phyloP scores from a whole-genome alignment of 2,329 filamentous ascomycete species.

The Lachnellula occidentalis region DNA sequence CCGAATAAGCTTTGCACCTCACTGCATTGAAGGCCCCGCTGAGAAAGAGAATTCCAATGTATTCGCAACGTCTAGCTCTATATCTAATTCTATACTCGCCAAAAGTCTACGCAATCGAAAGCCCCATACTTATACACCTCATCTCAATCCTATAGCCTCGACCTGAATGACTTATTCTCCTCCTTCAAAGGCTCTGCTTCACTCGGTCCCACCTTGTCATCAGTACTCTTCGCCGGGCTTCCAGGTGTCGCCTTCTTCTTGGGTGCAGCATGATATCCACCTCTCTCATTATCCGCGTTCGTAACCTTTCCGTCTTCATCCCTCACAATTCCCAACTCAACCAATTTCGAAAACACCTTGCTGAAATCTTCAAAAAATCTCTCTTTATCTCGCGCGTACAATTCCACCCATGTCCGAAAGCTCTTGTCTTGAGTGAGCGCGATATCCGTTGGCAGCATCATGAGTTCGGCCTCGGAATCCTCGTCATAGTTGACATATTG shows the following conservation, averaged over 20 bases:
- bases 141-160: conserved; percentile 21
- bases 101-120: background rate
- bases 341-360: conserved; percentile 52
- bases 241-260: conserved; percentile 44
- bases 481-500: conserved; percentile 58
- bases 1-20: background rate
- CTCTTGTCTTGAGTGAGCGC: conserved; percentile 47
- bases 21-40: background rate
- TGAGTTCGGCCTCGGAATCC: conserved; percentile 48
- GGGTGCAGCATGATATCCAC: conserved; percentile 51
- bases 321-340: conserved; percentile 54
- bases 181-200: conserved; percentile 38
- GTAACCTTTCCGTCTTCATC: conserved; percentile 47
- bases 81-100: conserved; percentile 7
- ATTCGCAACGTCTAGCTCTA: conserved; percentile 2
- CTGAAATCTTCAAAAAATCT: conserved; percentile 56
- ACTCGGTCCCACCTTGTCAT: conserved; percentile 26
- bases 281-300: conserved; percentile 52
- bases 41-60: background rate
- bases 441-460: conserved; percentile 64
- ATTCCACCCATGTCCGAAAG: conserved; percentile 52
- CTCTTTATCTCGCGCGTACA: conserved; percentile 56
- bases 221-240: conserved; percentile 29
- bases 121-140: conserved; percentile 5
- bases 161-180: conserved; percentile 22